Conservation (phyloP, 1,284 basidiomycete species). For the Neolentinus lepideus region DNA sequence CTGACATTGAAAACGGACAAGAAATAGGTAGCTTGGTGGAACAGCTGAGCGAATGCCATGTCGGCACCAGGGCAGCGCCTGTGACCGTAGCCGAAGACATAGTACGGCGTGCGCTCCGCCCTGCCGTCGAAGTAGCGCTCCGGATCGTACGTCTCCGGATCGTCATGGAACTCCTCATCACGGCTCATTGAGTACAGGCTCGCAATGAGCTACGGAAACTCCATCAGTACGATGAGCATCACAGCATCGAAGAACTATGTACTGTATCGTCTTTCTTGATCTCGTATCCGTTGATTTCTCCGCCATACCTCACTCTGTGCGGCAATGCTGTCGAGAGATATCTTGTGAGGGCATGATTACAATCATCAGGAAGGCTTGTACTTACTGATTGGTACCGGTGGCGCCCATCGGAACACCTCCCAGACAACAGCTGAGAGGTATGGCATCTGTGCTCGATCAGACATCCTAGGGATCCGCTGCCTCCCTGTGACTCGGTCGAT, state of each 20-base stretch:
- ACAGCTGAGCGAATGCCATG: neutral
- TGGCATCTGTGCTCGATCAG: neutral
- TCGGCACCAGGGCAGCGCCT: neutral
- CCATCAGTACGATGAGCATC: neutral
- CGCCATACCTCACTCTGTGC: constrained; percentile 9
- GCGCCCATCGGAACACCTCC: constrained; percentile 17
- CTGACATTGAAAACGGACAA: neutral
- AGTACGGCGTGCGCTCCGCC: neutral
- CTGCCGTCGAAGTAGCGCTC: neutral
- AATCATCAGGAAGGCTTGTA: neutral
- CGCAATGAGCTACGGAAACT: neutral
- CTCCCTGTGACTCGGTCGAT: constrained; percentile 15
- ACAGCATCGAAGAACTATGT: neutral
- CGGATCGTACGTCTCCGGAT: neutral
- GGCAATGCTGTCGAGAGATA: constrained; percentile 22
- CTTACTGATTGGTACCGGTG: neutral
- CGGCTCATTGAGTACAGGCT: neutral
- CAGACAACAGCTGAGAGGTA: constrained; percentile 17
- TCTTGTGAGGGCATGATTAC: constrained; percentile 9
- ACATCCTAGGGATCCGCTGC: constrained; percentile 15
- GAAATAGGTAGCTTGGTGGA: neutral
- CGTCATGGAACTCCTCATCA: neutral
- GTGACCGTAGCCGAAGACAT: neutral
- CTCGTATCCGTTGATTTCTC: neutral
- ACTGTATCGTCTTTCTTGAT: neutral